phyloP scores from a whole-genome alignment of 345 rosid species.

The Eucalyptus camaldulensis region DNA sequence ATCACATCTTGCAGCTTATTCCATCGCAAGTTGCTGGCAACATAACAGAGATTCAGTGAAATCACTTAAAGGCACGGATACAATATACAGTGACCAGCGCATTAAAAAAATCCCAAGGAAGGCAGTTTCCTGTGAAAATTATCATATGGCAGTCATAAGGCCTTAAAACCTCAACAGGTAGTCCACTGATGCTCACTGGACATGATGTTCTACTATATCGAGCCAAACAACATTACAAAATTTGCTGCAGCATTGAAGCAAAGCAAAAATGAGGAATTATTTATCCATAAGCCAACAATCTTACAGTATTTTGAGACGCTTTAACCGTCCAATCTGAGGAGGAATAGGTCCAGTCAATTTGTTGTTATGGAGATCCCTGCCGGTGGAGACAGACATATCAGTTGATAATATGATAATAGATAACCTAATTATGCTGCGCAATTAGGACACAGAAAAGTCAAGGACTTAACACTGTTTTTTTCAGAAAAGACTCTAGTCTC shows the following conservation, averaged over 20 bases:
- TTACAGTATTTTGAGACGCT: conserved; percentile 75
- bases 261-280: neutral
- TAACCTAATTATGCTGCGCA: neutral
- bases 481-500: neutral
- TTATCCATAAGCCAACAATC: neutral
- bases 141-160: neutral
- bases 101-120: neutral
- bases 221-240: neutral
- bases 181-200: neutral
- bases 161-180: neutral
- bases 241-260: neutral
- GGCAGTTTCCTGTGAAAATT: neutral
- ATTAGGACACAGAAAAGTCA: neutral
- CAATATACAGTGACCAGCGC: neutral
- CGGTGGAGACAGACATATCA: neutral
- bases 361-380: conserved; percentile 85
- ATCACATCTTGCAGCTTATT: conserved; percentile 86
- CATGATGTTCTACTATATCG: neutral
- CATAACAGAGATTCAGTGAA: neutral
- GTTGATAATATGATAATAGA: neutral
- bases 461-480: neutral
- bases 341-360: conserved; percentile 94
- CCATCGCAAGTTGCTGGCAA: conserved; percentile 77
- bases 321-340: conserved; percentile 85
- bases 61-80: neutral